A percentile compares a stretch with the other conserved stretches of the same genome.
Evolutionary conservation across 495 filamentous ascomycete species (phyloP).

Genomic region (Aspergillus campestris): DNA sequence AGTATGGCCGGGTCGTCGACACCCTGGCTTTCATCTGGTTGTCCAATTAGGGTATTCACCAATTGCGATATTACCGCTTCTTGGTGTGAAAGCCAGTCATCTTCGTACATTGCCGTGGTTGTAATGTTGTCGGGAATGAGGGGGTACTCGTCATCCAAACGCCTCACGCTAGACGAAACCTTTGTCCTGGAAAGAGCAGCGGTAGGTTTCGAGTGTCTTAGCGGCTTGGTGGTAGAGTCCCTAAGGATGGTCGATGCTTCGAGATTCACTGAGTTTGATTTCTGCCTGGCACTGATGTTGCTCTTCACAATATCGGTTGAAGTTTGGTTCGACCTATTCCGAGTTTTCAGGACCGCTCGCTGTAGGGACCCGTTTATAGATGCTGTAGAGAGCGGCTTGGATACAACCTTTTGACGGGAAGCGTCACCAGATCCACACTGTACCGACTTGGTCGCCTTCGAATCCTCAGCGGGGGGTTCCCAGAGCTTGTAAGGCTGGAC

Average conservation of each 20-base stretch:
- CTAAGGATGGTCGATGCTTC: conserved; percentile 5
- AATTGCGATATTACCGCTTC: conserved; percentile 55
- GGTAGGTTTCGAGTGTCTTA: conserved; percentile 14
- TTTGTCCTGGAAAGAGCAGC: conserved; percentile 11
- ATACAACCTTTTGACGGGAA: neutral
- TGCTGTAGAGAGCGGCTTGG: conserved; percentile 3
- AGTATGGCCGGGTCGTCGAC: conserved; percentile 23
- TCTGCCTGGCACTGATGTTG: neutral
- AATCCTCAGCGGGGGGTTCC: neutral
- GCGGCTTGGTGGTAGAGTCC: conserved; percentile 5
- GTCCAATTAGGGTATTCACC: conserved; percentile 47
- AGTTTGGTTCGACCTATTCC: conserved; percentile 6
- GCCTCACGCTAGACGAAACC: conserved; percentile 5
- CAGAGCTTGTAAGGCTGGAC: conserved; percentile 4
- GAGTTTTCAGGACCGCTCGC: conserved; percentile 5
- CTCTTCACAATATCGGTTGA: neutral
- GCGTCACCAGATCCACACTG: neutral
- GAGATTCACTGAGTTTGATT: conserved; percentile 1
- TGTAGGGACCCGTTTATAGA: conserved; percentile 1
- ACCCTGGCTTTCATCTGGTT: conserved; percentile 9
- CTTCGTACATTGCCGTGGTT: conserved; percentile 53
- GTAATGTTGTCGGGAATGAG: conserved; percentile 46
- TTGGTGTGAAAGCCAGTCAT: conserved; percentile 56
- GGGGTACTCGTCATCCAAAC: conserved; percentile 37
- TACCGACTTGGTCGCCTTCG: neutral